Evolutionary conservation across 306 rosid species (phyloP).

Genomic region (Acacia crassicarpa): DNA sequence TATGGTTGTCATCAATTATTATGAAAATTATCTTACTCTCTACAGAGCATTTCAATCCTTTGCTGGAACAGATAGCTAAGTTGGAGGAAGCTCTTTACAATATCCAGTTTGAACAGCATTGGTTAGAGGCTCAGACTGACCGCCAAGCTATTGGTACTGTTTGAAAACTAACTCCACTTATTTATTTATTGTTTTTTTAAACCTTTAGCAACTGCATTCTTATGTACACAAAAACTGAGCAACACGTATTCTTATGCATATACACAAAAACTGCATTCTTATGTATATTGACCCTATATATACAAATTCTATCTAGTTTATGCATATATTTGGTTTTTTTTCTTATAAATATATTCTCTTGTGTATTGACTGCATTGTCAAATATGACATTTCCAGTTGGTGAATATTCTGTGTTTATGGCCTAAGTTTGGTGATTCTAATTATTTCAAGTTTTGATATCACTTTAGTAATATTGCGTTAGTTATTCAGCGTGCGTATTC

Average conservation of each 20-base stretch:
- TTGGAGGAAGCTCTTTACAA: constrained; percentile 93
- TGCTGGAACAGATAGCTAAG: constrained; percentile 80
- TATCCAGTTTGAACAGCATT: constrained; percentile 94
- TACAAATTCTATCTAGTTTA: not conserved
- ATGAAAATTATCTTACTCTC: constrained; percentile 14
- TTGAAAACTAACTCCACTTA: not conserved
- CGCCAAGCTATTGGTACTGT: constrained; percentile 86
- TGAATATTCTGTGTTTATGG: not conserved
- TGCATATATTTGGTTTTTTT: not conserved
- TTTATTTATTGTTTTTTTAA: not conserved
- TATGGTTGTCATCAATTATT: not conserved
- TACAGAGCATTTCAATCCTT: constrained; percentile 88
- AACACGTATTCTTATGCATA: not conserved
- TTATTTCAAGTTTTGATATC: not conserved
- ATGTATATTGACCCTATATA: not conserved
- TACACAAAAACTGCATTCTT: not conserved
- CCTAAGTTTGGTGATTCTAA: not conserved
- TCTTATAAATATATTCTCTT: not conserved
- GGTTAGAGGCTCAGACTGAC: constrained; percentile 93
- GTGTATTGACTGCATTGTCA: not conserved
- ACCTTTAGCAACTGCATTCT: not conserved
- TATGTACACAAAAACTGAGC: not conserved
- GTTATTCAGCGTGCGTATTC: not conserved
- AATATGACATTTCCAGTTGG: not conserved
- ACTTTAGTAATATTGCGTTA: not conserved